Percentiles rank a stretch among this genome's conserved stretches.
Evolutionary conservation across 2,329 filamentous ascomycete genomes (phyloP).

Genomic region (Fusarium verticillioides): DNA sequence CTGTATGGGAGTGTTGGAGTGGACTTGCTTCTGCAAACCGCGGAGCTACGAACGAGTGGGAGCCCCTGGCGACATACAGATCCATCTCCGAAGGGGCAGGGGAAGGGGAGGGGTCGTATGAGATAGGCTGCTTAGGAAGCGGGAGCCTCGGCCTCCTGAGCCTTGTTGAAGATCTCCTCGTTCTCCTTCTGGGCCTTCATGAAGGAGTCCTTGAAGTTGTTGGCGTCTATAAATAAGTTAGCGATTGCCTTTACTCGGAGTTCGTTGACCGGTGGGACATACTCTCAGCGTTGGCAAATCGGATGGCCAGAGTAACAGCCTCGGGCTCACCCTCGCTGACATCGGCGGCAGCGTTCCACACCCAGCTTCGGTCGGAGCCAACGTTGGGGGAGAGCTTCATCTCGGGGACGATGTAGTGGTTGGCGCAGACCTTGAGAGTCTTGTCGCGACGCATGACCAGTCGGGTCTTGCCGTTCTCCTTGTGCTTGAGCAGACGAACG

Average conservation of each 20-base stretch:
- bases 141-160: slow-evolving; percentile 43
- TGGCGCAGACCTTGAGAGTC: slow-evolving; percentile 99
- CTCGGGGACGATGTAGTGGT: slow-evolving; percentile 98
- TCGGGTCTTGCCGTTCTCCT: slow-evolving; percentile 97
- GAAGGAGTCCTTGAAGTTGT: slow-evolving; percentile 97
- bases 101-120: slow-evolving; percentile 19
- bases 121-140: slow-evolving; percentile 36
- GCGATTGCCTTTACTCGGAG: neutral
- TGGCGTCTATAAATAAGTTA: slow-evolving; percentile 76
- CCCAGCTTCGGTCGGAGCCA: slow-evolving; percentile 97
- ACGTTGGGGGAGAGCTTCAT: slow-evolving; percentile 99
- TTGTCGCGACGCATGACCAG: slow-evolving; percentile 99
- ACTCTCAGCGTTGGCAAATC: slow-evolving; percentile 98
- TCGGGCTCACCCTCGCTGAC: slow-evolving; percentile 98
- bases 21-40: slow-evolving; percentile 8
- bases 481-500: slow-evolving; percentile 96
- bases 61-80: slow-evolving; percentile 15
- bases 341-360: slow-evolving; percentile 98
- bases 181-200: slow-evolving; percentile 97
- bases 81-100: slow-evolving; percentile 27
- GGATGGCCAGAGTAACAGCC: slow-evolving; percentile 94
- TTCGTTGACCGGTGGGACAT: slow-evolving; percentile 54
- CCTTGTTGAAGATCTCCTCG: slow-evolving; percentile 80
- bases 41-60: slow-evolving; percentile 28
- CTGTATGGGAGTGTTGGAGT: slow-evolving; percentile 30